phyloP scores from a whole-genome alignment of 176 grass and related monocot genomes.

The Urochloa ruziziensis region DNA sequence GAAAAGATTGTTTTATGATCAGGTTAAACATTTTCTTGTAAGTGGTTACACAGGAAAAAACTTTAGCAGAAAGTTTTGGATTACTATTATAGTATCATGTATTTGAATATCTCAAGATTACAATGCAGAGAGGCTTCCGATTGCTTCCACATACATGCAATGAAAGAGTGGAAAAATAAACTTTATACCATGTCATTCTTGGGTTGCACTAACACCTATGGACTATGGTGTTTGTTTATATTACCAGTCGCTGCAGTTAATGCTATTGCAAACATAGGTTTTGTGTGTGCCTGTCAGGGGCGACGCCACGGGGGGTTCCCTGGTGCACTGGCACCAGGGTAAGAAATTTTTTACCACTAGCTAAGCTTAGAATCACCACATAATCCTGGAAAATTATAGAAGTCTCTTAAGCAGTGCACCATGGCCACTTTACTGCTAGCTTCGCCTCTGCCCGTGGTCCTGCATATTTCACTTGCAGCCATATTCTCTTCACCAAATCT shows the following conservation, averaged over 20 bases:
- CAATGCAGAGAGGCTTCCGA: not conserved
- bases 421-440: too few relatives aligned
- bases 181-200: not conserved
- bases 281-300: not conserved
- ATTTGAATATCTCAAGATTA: conserved; percentile 8
- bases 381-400: too few relatives aligned
- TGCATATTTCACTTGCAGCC: not conserved
- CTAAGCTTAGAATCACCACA: too few relatives aligned
- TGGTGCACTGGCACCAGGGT: too few relatives aligned
- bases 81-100: not conserved
- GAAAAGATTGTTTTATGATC: not conserved
- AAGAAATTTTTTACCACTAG: too few relatives aligned
- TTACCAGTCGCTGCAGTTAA: not conserved
- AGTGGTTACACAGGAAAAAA: not conserved
- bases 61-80: conserved; percentile 3
- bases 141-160: conserved; percentile 1
- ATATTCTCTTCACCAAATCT: not conserved
- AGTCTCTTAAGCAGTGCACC: too few relatives aligned
- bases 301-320: too few relatives aligned
- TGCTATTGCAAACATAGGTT: not conserved
- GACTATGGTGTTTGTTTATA: too few relatives aligned
- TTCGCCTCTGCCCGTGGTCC: not conserved
- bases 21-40: not conserved
- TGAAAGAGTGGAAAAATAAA: not conserved
- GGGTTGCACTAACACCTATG: not conserved